phyloP scores from a whole-genome alignment of 169 alveolate genomes.

The Eimeria maxima region DNA sequence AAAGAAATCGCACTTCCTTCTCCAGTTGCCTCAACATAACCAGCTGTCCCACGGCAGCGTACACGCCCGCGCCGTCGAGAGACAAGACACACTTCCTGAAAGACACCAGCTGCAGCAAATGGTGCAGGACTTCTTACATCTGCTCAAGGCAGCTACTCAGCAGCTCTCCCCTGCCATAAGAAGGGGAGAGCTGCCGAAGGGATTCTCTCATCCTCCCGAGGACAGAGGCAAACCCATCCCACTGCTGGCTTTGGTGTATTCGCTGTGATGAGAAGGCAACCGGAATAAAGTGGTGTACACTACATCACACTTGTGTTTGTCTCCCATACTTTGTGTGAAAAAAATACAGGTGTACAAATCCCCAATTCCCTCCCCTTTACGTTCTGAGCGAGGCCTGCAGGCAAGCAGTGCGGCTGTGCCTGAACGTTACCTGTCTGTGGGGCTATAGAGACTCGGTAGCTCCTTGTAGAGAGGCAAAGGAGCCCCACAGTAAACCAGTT shows the following conservation, averaged over 20 bases:
- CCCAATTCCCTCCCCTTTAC: background rate
- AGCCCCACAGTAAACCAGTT: conserved; percentile 54
- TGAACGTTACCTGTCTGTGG: conserved; percentile 18
- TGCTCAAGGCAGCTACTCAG: background rate
- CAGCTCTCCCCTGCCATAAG: background rate
- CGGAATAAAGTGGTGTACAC: no score
- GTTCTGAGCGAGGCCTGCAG: background rate
- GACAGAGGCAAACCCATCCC: background rate
- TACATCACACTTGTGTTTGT: no score
- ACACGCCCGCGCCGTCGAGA: conserved; percentile 50
- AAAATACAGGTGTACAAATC: background rate
- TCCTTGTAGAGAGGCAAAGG: conserved; percentile 35
- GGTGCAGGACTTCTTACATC: background rate
- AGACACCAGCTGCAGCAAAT: background rate
- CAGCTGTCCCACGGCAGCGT: conserved; percentile 68
- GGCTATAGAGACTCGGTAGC: background rate
- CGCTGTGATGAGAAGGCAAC: background rate
- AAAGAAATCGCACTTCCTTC: conserved; percentile 57
- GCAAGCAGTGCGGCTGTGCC: background rate
- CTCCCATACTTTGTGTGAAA: no score
- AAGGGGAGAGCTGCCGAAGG: background rate
- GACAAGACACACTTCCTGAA: conserved; percentile 62
- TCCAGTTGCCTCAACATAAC: conserved; percentile 64
- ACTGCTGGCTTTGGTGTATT: background rate
- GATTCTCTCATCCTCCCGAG: background rate